Base-by-base conservation (phyloP, 2,329 filamentous ascomycete genomes). In the Tolypocladium paradoxum region DNA sequence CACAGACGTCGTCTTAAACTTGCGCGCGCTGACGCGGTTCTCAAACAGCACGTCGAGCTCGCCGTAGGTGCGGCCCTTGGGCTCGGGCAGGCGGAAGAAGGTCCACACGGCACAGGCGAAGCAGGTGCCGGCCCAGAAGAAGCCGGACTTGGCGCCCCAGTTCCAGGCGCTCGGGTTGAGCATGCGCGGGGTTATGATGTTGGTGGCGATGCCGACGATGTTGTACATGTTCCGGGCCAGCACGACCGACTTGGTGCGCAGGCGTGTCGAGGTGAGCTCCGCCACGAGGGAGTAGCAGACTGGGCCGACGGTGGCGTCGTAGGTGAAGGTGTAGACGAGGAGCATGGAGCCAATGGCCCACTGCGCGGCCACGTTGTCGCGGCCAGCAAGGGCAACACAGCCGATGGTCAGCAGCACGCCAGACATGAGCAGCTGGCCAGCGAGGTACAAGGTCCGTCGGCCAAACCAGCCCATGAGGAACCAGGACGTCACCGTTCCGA, bases 251-350 rank as follows among this genome's bases (percentile, higher is more conserved):
- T 76, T 73, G 48, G 70, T 73, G 47, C 73, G 68, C 22, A 76
- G 67, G 38, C 74, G 73, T 4, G 73, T 75, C 0, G 72, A 74
- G 0, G 69, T 68, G 3, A 76, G 56, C 60, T 76, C 74, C 1
- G 74, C 81, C 5, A 95, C 90, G 35, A 95, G 78, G 0, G 88
- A 92, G 71, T 93, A 96, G 70, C 87, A 90, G 29, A 95, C 88
- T 37, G 57, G 70, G 0, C 70, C 70, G 29, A 72, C 65, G 6
- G 69, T 71, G 38, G 61, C 61, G 54, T 72, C 64, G 52, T 71
- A 72, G 49, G 72, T 67, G 33, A 75, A 70, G 22, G 71, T 73
- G 63, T 74, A 76, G 55, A 73, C 63, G 24, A 70, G 58, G 2
- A 70, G 65, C 52, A 81, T 64, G 2, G 71, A 68, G 2, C 76